Evolutionary conservation across 805 yeast species (phyloP), one percentile per base, ranked within the genome.

Genomic region (Wickerhamiella galacta): DNA sequence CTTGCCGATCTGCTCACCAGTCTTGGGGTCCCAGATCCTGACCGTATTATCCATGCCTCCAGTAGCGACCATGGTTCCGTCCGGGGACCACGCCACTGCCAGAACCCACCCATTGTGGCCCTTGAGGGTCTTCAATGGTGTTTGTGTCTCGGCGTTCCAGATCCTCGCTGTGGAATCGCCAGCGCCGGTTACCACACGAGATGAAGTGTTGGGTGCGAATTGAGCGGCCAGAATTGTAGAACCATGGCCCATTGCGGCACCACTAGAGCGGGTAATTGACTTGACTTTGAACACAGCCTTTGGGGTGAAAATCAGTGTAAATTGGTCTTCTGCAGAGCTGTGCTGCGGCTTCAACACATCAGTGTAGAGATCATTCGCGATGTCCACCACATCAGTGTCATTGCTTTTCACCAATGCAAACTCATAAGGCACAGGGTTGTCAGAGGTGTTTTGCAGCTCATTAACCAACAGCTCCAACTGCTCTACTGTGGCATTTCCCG

Each of bases 121-220:
- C 4, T 63, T 48, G 33, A 90, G 58, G 0, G 93, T 80, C 39
- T 71, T 67, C 49, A 75, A 60, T 6, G 95, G 94, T 0, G 98
- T 90, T 44, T 81, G 90, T 0, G 96, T 85, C 46, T 82, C 75
- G 54, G 94, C 79, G 56, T 85, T 95, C 98, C 98, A 90, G 30
- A 87, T 69, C 51, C 96, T 65, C 2, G 96, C 95, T 6, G 96
- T 85, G 23, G 76, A 70, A 55, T 90, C 98, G 28, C 98, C 98
- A 4, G 95, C 81, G 23, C 98, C 98, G 0, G 95, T 78, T 25
- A 80, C 90, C 76, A 85, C 72, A 44, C 80, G 63, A 2, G 85
- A 66, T 12, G 87, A 70, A 12, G 85, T 75, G 47, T 78, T 66
- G 20, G 98, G 98, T 2, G 98, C 92, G 64, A 90, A 90, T 40